Evolutionary conservation across 345 rosid species (phyloP), one percentile per base, ranked within the genome.

Genomic region (Passiflora organensis): DNA sequence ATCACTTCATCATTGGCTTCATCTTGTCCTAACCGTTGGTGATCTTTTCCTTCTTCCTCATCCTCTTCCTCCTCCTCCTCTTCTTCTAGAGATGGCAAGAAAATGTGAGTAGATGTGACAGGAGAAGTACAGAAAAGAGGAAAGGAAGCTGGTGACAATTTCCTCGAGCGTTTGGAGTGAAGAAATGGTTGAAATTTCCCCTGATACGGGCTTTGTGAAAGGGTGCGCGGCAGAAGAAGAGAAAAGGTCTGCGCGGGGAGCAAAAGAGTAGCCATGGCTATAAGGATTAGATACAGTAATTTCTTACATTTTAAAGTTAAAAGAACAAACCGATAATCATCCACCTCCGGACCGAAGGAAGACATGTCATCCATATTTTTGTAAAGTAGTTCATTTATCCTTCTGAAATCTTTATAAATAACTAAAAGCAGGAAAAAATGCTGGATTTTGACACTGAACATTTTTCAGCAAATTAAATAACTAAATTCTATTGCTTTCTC

Each of bases 11-110:
- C 67, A 1, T 32, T 48, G 6, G 48, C 65, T 42, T 58, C 44
- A 34, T 48, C 19, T 24, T 4, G 12, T 14, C 17, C 53, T 2
- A 16, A 17, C 13, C 21, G 21, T 20, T 2, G 14, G 19, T 38
- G 2, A 5, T 13, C 37, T 17, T 43, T 36, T 21, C 21, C 59
- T 15, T 58, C 48, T 23, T 49, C 64, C 39, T 66, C 54, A 0
- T 59, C 63, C 10, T 38, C 46, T 20, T 54, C 62, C 42, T 46
- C 24, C 53, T 47, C 32, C 43, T 6, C 21, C 21, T 39, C 55
- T 36, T 76, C 73, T 28, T 79, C 63, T 64, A 90, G 84, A 16
- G 65, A 53, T 53, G 94, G 70, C 12, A 85, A 82, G 71, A 84
- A 87, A 36, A 84, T 83, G 41, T 2, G 34, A 43, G 76, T 62